Evolutionary conservation across 768 basidiomycete genomes (phyloP).

Genomic region (Russula abietina): DNA sequence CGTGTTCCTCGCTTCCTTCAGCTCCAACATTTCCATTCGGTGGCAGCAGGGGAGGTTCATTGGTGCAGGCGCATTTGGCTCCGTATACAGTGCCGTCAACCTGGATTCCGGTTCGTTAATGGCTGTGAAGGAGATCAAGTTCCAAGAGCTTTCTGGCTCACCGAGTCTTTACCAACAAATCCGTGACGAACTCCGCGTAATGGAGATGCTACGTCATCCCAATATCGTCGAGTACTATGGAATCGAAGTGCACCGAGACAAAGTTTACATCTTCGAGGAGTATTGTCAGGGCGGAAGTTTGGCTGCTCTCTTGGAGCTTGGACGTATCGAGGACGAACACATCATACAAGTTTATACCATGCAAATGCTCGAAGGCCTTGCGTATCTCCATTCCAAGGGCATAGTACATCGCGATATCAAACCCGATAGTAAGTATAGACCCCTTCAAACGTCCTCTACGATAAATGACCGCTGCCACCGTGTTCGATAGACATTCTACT

Average conservation of each 20-base stretch:
- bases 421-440: conserved; percentile 78
- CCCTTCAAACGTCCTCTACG: background rate
- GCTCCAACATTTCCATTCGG: conserved; percentile 88
- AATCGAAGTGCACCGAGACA: conserved; percentile 97
- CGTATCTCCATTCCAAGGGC: conserved; percentile 87
- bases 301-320: conserved; percentile 82
- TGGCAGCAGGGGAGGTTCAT: conserved; percentile 99
- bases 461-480: background rate
- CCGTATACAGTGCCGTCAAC: conserved; percentile 98
- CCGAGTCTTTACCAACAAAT: conserved; percentile 89
- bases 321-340: conserved; percentile 93
- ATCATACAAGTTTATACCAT: conserved; percentile 93
- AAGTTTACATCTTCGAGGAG: conserved; percentile 98
- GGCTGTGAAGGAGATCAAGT: conserved; percentile 99
- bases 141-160: conserved; percentile 85
- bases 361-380: conserved; percentile 93
- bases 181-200: conserved; percentile 91
- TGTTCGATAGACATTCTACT: conserved; percentile 77
- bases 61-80: conserved; percentile 97
- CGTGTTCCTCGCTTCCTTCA: conserved; percentile 91
- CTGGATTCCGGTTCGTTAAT: conserved; percentile 92
- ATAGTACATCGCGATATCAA: conserved; percentile 97
- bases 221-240: conserved; percentile 99
- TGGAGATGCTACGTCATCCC: conserved; percentile 96
- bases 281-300: conserved; percentile 96